These are phyloP conservation scores for Ceratocystis eucalypticola DNA, from an alignment of 2,329 filamentous ascomycete genomes.

Conservation along the genomic window DNA sequence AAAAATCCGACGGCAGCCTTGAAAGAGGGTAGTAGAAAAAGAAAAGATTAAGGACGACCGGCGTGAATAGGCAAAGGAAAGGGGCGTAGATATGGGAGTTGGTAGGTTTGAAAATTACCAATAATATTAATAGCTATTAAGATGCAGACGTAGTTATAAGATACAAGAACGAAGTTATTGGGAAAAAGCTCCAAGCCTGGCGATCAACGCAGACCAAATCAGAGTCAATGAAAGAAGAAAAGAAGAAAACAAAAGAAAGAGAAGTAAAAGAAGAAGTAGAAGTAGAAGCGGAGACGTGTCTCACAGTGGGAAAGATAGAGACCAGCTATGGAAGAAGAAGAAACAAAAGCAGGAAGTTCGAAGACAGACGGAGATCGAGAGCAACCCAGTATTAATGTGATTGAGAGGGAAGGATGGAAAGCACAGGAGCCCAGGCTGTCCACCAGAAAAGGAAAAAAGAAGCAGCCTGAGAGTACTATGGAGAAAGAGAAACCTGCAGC, in stretches of 20 bases:
- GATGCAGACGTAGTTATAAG: slow-evolving; percentile 11
- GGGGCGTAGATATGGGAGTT: slow-evolving; percentile 1
- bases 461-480: background rate
- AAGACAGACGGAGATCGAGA: background rate
- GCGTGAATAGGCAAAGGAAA: slow-evolving; percentile 5
- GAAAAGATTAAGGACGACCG: slow-evolving; percentile 11
- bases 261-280: slow-evolving; percentile 22
- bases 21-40: background rate
- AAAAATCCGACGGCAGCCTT: slow-evolving; percentile 23
- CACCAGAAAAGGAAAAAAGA: background rate
- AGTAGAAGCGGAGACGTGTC: slow-evolving; percentile 25
- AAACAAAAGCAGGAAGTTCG: background rate
- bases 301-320: slow-evolving; percentile 18
- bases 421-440: background rate
- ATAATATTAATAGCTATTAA: slow-evolving; percentile 2
- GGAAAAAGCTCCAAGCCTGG: background rate
- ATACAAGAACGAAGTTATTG: slow-evolving; percentile 21
- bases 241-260: slow-evolving; percentile 21
- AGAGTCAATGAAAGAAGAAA: background rate
- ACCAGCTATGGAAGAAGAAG: slow-evolving; percentile 24
- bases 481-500: background rate
- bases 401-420: background rate
- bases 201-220: background rate
- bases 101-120: slow-evolving; percentile 9
- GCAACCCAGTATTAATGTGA: background rate